Conservation (phyloP, 495 filamentous ascomycete species). For the Tuber aestivum region DNA sequence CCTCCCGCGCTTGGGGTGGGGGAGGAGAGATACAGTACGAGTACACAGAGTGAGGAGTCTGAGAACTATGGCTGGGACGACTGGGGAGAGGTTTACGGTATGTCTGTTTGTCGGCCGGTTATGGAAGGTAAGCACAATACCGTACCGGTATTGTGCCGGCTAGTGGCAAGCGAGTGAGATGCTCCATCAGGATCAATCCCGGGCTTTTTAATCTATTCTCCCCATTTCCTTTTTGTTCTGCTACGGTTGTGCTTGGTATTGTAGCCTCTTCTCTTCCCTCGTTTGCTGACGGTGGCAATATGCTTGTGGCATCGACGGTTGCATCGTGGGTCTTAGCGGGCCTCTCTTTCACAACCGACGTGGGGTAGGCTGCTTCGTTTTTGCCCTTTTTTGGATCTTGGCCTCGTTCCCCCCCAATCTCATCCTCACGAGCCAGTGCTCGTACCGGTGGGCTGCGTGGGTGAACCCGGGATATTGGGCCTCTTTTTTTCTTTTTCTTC, state of each 20-base stretch:
- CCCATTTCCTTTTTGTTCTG: neutral
- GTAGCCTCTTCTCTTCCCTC: neutral
- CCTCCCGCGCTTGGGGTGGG: neutral
- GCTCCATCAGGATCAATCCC: neutral
- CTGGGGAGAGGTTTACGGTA: neutral
- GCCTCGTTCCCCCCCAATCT: neutral
- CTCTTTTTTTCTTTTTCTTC: neutral
- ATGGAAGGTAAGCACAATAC: neutral
- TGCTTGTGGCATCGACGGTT: neutral
- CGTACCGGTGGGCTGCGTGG: neutral
- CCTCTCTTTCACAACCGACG: neutral
- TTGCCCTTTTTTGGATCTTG: neutral
- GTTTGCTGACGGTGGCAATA: neutral
- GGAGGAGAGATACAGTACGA: no score
- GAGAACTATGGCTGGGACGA: no score
- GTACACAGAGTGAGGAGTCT: no score
- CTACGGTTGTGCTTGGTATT: neutral
- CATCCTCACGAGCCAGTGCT: neutral
- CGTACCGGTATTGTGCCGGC: no score
- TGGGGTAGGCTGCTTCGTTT: neutral
- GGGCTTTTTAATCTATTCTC: neutral
- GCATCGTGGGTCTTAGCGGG: neutral
- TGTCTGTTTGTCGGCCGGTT: neutral
- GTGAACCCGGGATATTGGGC: conserved; percentile 5
- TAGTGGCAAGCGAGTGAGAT: neutral